Percentiles rank a stretch among this genome's conserved stretches.
phyloP scores from a whole-genome alignment of 2,329 filamentous ascomycete species.

The Salinomyces thailandicus region DNA sequence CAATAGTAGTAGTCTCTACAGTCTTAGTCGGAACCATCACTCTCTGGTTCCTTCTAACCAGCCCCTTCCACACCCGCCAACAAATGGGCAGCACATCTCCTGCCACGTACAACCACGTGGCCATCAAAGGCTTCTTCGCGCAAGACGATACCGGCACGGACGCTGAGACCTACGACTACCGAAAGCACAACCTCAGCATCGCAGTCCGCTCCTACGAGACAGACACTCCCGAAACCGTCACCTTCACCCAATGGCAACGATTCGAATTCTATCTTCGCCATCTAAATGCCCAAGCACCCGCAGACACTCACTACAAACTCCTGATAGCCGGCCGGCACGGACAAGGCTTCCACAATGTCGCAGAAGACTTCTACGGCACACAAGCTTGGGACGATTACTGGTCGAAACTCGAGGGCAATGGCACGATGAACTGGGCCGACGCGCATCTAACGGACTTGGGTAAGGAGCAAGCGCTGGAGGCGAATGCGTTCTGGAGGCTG shows the following conservation, averaged over 20 bases:
- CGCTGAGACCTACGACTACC: constrained; percentile 38
- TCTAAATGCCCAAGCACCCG: constrained; percentile 37
- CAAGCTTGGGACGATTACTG: constrained; percentile 60
- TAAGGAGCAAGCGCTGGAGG: constrained; percentile 46
- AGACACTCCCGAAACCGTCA: constrained; percentile 28
- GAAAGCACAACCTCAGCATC: constrained; percentile 36
- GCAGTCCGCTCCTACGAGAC: constrained; percentile 36
- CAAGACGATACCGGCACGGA: constrained; percentile 42
- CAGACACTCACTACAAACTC: constrained; percentile 51
- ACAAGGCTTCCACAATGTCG: constrained; percentile 53
- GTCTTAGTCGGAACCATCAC: background rate
- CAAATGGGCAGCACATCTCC: background rate
- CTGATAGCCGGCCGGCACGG: constrained; percentile 61
- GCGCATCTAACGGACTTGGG: constrained; percentile 51
- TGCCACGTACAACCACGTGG: constrained; percentile 17
- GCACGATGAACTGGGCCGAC: constrained; percentile 53
- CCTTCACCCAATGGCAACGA: constrained; percentile 53
- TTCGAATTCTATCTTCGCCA: constrained; percentile 48
- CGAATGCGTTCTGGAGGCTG: constrained; percentile 49
- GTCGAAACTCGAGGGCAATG: constrained; percentile 54
- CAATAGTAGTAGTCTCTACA: background rate
- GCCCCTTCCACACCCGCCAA: background rate
- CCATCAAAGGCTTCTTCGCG: constrained; percentile 39
- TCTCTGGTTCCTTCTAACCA: background rate
- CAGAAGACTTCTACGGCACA: constrained; percentile 57